phyloP scores from a whole-genome alignment of 495 filamentous ascomycete genomes.

The Podospora tetraspora region DNA sequence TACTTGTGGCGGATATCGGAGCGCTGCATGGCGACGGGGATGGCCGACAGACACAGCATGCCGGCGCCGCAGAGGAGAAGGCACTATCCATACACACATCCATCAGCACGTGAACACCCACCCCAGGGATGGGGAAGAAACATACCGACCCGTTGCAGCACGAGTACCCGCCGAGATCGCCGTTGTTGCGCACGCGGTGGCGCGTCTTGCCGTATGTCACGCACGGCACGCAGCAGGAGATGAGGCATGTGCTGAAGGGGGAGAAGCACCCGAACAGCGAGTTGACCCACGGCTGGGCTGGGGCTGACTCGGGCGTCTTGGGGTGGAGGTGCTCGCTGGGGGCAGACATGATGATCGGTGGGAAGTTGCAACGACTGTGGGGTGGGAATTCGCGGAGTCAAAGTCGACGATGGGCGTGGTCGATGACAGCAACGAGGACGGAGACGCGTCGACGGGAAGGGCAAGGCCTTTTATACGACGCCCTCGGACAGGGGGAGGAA shows the following conservation, averaged over 20 bases:
- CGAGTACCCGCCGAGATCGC: conserved; percentile 37
- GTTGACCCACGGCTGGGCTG: conserved; percentile 23
- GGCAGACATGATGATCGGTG: neutral
- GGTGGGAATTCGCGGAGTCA: neutral
- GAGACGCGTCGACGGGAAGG: neutral
- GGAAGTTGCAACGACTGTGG: neutral
- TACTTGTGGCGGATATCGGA: conserved; percentile 38
- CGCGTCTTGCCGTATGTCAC: conserved; percentile 45
- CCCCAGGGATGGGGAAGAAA: neutral
- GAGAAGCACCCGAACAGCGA: conserved; percentile 36
- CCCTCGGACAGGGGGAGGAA: neutral
- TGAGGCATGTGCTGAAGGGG: conserved; percentile 34
- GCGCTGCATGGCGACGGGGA: conserved; percentile 40
- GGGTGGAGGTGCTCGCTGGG: conserved; percentile 30
- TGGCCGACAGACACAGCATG: conserved; percentile 31
- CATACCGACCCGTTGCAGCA: conserved; percentile 41
- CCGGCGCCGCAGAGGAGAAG: conserved; percentile 31
- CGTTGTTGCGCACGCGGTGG: conserved; percentile 38
- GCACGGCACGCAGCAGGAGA: conserved; percentile 42
- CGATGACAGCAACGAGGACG: neutral
- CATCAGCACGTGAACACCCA: conserved; percentile 3
- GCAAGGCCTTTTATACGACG: neutral
- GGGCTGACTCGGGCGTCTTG: conserved; percentile 20
- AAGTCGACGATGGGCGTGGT: neutral
- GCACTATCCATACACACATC: conserved; percentile 15